Base-by-base conservation (phyloP, 2,329 filamentous ascomycete species). In the Capronia americana region DNA sequence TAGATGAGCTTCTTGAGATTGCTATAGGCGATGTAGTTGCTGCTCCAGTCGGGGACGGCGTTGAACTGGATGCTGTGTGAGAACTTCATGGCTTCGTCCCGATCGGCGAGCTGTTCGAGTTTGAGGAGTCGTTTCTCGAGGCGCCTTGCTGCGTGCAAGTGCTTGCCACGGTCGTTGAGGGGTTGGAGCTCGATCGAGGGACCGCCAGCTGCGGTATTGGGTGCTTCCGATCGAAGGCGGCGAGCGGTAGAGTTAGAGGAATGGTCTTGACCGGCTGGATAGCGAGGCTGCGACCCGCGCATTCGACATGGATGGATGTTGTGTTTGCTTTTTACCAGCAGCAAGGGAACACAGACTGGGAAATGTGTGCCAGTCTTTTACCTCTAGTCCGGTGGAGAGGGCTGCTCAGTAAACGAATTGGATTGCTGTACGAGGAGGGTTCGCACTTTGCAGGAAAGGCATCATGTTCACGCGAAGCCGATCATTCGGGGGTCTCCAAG, bases 21-120 rank as follows among this genome's bases (percentile, higher is more conserved):
- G 82, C 93, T 97, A 81, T 99, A 99, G 67, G 93, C 92, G 76
- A 99, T 96, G 80, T 99, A 99, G 80, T 98, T 89, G 75, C 90
- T 93, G 83, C 92, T 97, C 95, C 95, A 99, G 81, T 99, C 95
- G n/a, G 95, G 95, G 74, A 99, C 95, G 70, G 95, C 93, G 83
- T 99, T 99, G 83, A 99, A 99, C 84, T 99, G 95, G 74, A 99
- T 90, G 81, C 94, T 98, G 79, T 99, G 95, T 20, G 94, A 98
- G 85, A 99, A 99, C 89, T 98, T 98, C 95, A 99, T 99, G 48
- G 69, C 72, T 73, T 74, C 70, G 58, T 66, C 48, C 23, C 58
- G 28, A n/a, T 71, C 63, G 44, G 69, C 70, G 24, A 73, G 70
- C 11, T 64, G 38, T 57, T 70, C 46, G 30, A 74, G 68, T 58